A percentile compares a stretch with the other conserved stretches of the same genome.
phyloP scores from a whole-genome alignment of 2,329 filamentous ascomycete genomes.

The Alternaria postmessia region DNA sequence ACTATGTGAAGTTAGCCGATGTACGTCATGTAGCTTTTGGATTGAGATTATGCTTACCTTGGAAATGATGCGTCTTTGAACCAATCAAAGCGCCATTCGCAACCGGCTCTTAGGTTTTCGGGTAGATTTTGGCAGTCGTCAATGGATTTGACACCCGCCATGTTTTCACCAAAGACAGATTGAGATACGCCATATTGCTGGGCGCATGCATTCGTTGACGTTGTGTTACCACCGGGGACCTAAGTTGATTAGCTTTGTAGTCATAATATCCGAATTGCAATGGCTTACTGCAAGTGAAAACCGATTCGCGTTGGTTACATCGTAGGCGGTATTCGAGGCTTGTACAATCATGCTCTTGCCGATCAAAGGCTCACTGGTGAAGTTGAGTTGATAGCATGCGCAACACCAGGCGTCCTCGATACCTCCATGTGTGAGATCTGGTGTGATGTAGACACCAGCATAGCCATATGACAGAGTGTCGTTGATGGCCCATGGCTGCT shows the following conservation, averaged over 20 bases:
- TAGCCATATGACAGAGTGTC: slow-evolving; percentile 69
- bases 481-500: slow-evolving; percentile 69
- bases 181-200: slow-evolving; percentile 43
- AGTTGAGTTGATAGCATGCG: slow-evolving; percentile 69
- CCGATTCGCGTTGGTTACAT: slow-evolving; percentile 43
- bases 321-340: slow-evolving; percentile 66
- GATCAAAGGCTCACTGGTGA: slow-evolving; percentile 62
- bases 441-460: slow-evolving; percentile 65
- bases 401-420: slow-evolving; percentile 72
- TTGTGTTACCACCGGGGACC: slow-evolving; percentile 50
- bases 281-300: slow-evolving; percentile 48
- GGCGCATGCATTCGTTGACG: slow-evolving; percentile 44
- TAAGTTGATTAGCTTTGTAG: slow-evolving; percentile 24
- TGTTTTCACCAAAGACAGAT: slow-evolving; percentile 43
- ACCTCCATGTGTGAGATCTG: slow-evolving; percentile 47
- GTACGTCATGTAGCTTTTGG: slow-evolving; percentile 8
- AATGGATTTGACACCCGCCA: slow-evolving; percentile 37
- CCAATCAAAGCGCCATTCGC: slow-evolving; percentile 50
- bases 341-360: slow-evolving; percentile 72
- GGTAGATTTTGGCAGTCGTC: slow-evolving; percentile 48
- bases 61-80: slow-evolving; percentile 44
- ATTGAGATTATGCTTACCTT: slow-evolving; percentile 31
- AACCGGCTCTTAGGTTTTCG: slow-evolving; percentile 35
- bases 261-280: background rate
- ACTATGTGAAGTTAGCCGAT: slow-evolving; percentile 39